Conservation (phyloP, 2,329 filamentous ascomycete genomes). For the Tolypocladium cylindrosporum region DNA sequence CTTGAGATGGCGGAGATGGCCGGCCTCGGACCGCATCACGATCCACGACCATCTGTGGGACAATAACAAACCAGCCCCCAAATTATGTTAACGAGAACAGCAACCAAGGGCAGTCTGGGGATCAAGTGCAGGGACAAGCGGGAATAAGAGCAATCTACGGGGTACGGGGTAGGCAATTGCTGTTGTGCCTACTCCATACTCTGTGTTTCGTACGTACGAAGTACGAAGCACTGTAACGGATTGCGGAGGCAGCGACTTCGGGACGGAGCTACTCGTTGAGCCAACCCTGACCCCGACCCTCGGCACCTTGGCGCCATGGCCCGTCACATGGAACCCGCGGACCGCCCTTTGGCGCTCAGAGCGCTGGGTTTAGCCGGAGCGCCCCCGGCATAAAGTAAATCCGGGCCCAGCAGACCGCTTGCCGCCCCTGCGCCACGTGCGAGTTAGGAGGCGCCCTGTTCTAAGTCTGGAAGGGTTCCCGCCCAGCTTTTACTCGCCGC, state of each 20-base stretch:
- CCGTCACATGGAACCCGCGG: conserved; percentile 3
- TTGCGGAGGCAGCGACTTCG: background rate
- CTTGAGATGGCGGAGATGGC: too few relatives aligned
- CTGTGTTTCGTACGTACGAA: too few relatives aligned
- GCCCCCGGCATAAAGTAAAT: background rate
- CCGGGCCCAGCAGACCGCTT: background rate
- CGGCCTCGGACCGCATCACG: too few relatives aligned
- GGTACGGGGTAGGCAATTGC: too few relatives aligned
- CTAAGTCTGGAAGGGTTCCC: background rate
- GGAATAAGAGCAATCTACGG: too few relatives aligned
- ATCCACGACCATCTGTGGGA: background rate
- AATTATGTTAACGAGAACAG: background rate
- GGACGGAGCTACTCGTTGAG: background rate
- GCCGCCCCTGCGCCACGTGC: background rate
- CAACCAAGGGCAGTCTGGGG: too few relatives aligned
- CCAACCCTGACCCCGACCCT: background rate
- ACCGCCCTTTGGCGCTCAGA: background rate
- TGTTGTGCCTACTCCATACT: too few relatives aligned
- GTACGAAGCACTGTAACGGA: too few relatives aligned
- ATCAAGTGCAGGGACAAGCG: too few relatives aligned
- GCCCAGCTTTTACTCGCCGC: background rate
- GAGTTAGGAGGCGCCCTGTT: background rate
- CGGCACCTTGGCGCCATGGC: background rate
- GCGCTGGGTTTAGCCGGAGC: background rate
- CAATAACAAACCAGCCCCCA: background rate